Base-by-base conservation (phyloP, 2,329 filamentous ascomycete genomes). In the Leptographium galeiforme region DNA sequence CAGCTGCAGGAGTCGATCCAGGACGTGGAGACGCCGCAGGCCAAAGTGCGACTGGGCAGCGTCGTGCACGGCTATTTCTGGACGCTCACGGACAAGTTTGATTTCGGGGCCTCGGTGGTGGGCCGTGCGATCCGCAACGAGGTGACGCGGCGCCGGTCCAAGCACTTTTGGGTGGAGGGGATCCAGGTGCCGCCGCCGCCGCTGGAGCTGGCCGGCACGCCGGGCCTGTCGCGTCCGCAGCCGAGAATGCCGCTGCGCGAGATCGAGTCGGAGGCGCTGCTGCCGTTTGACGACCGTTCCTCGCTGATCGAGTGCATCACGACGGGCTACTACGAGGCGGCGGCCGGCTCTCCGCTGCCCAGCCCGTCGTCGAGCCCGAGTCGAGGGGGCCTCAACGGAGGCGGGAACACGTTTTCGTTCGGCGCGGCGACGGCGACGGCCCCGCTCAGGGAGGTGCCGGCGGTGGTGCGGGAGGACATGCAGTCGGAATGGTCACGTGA, bases 1-100 rank as follows among this genome's bases (percentile, higher is more conserved):
- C 80, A 85, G 47, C 75, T 97, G 1, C 90, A 96, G 65, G 88
- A 95, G 62, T 88, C 93, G 57, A 85, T 93, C 36, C 75, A 80
- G 53, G 77, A 79, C 8, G 73, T 82, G 4, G 80, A 83, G 48
- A 77, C 77, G 30, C 81, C 85, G 0, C 66, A 80, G 44, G 78
- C 84, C 34, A 93, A 91, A 63, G 79, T 95, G 41, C 84, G 87
- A 45, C 73, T 94, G 45, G 89, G 87, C 34, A 89, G 86, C 63
- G 71, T 97, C 54, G 87, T 91, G 50, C 87, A 95, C 63, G 90
- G 89, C 10, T 96, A 96, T 66, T 82, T 96, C 55, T 91, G 87
- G 84, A 78, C 81, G 0, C 64, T 96, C 56, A 82, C 79, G 6
- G 84, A 90, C 55, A 83, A 80, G 53, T 90, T 95, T 57, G 79